Percentiles rank a stretch among this genome's conserved stretches.
Conservation (phyloP, 2,329 filamentous ascomycete species). For the Simplicillium sp. region DNA sequence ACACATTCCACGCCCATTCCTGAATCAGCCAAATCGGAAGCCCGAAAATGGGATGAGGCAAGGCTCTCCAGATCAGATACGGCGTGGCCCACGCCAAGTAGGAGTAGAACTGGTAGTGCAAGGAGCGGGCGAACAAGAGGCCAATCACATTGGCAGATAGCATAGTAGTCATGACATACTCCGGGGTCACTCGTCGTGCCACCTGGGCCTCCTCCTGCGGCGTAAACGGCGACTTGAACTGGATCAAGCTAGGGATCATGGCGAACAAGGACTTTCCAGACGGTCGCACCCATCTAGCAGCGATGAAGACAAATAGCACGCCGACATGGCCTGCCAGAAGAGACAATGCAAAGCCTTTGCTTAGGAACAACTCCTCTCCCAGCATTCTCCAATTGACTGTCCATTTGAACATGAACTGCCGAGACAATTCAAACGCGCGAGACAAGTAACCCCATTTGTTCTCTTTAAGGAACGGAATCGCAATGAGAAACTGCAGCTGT, state of each 20-base stretch:
- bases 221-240: constrained; percentile 33
- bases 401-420: constrained; percentile 94
- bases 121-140: constrained; percentile 73
- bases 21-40: constrained; percentile 66
- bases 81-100: constrained; percentile 87
- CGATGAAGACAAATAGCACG: constrained; percentile 58
- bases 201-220: constrained; percentile 45
- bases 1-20: constrained; percentile 92
- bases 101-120: constrained; percentile 94
- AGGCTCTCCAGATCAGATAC: constrained; percentile 74
- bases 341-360: constrained; percentile 53
- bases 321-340: constrained; percentile 57
- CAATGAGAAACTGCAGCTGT: constrained; percentile 64
- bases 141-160: constrained; percentile 71
- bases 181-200: constrained; percentile 51
- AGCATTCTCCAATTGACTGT: constrained; percentile 98
- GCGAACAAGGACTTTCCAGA: constrained; percentile 46
- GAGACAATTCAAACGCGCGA: constrained; percentile 81
- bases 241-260: constrained; percentile 38
- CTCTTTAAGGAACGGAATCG: constrained; percentile 56
- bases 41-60: constrained; percentile 56
- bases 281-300: constrained; percentile 63
- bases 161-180: constrained; percentile 68
- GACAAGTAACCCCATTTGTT: constrained; percentile 65
- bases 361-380: constrained; percentile 72